Base-by-base conservation (phyloP, 2,329 filamentous ascomycete genomes). In the Juglanconis juglandina region DNA sequence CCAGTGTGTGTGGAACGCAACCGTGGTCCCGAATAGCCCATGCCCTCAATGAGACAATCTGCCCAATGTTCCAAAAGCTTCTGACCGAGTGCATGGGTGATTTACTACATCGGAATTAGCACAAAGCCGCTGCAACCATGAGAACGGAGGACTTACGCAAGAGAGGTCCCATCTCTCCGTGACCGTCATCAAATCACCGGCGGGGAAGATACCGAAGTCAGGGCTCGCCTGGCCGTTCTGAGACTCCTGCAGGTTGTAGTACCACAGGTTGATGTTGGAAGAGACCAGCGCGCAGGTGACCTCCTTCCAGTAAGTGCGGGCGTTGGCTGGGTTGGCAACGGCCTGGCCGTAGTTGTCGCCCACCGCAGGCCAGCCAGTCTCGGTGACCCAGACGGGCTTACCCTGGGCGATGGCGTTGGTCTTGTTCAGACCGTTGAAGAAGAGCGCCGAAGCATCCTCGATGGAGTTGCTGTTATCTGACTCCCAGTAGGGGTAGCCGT, bases 401-500 rank as follows among this genome's bases (percentile, higher is more conserved):
- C 56, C 62, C 47, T 57, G 50, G 66, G 79, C 78, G 51, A 79
- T 81, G 42, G 72, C 77, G 54, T 75, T 51, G 63, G 77, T 76
- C 55, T 75, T 74, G 51, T 79, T 67, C 68, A 73, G 81, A 48
- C 80, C 80, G 59, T 68, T 69, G 71, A 80, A 76, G 75, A 88
- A 89, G 56, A 86, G 79, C 58, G 74, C 70, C 63, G 75, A 77
- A 7, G 81, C 77, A 68, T 85, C 80, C 58, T 81, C 77, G 68
- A 88, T 86, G 67, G 67, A 63, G 75, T 85, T 85, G 70, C 75
- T 73, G 72, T 82, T 78, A 68, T 72, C 78, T 68, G 75, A 79
- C 75, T 89, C 81, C 76, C 86, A 89, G 78, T 87, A 88, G 35
- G 86, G 85, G 71, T 87, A 88, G 68, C 84, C 84, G 65, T 89